Evolutionary conservation across 1,139 yeast species (phyloP).

Genomic region (Yamadazyma membranifaciens): DNA sequence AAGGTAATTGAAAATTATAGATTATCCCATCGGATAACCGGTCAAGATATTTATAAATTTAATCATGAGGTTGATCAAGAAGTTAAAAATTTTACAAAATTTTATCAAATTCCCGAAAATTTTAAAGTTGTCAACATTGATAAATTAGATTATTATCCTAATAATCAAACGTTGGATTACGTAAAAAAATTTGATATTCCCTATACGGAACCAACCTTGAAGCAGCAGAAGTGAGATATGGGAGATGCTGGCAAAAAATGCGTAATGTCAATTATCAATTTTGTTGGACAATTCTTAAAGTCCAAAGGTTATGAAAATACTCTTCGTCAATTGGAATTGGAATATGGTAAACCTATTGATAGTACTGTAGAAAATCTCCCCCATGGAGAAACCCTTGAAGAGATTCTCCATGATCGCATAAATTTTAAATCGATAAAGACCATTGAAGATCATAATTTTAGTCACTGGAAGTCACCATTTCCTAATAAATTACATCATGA

Average conservation of each 20-base stretch:
- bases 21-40: not conserved
- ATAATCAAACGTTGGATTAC: slow-evolving; percentile 35
- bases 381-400: slow-evolving; percentile 45
- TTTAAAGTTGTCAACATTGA: slow-evolving; percentile 20
- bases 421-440: slow-evolving; percentile 24
- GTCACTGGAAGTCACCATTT: slow-evolving; percentile 34
- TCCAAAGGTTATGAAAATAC: slow-evolving; percentile 47
- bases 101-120: slow-evolving; percentile 22
- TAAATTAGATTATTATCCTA: slow-evolving; percentile 33
- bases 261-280: slow-evolving; percentile 21
- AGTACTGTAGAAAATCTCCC: slow-evolving; percentile 15
- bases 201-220: slow-evolving; percentile 1
- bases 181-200: slow-evolving; percentile 25
- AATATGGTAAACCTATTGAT: slow-evolving; percentile 37
- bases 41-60: slow-evolving; percentile 5
- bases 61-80: slow-evolving; percentile 22
- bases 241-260: not conserved
- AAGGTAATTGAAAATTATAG: slow-evolving; percentile 34
- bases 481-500: slow-evolving; percentile 30
- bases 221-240: not conserved
- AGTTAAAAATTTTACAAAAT: slow-evolving; percentile 14
- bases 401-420: slow-evolving; percentile 51
- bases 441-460: slow-evolving; percentile 13
- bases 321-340: slow-evolving; percentile 46
- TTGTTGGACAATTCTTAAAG: slow-evolving; percentile 57